phyloP scores from a whole-genome alignment of 2,329 filamentous ascomycete species.

The Fusarium pseudoanthophilum region DNA sequence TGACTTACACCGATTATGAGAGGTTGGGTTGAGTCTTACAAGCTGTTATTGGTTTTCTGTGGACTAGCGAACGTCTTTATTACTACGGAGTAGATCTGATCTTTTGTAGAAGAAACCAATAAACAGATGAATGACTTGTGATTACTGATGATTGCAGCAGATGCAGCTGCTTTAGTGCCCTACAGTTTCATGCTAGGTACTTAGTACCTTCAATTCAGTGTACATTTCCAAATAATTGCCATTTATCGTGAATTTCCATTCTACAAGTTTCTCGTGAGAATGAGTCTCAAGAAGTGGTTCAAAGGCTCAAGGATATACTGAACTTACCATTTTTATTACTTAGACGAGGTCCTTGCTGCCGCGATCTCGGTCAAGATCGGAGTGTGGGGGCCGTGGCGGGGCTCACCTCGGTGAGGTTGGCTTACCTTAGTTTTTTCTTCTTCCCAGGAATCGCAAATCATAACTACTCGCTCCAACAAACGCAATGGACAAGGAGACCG shows the following conservation, averaged over 20 bases:
- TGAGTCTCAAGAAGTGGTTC: too few relatives aligned
- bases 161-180: too few relatives aligned
- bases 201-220: not conserved
- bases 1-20: not conserved
- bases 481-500: slow-evolving; percentile 48
- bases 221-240: not conserved
- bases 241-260: too few relatives aligned
- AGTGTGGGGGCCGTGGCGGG: slow-evolving; percentile 37
- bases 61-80: not conserved
- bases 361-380: slow-evolving; percentile 31
- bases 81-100: not conserved
- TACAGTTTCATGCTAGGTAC: not conserved
- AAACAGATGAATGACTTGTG: not conserved
- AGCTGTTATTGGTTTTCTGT: not conserved
- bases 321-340: not conserved
- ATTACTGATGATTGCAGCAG: not conserved
- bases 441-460: slow-evolving; percentile 21
- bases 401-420: slow-evolving; percentile 47
- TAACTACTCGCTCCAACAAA: slow-evolving; percentile 8
- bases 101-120: not conserved
- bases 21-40: not conserved
- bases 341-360: not conserved
- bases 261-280: not conserved
- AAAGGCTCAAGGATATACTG: too few relatives aligned
- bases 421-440: slow-evolving; percentile 42